Evolutionary conservation across 768 basidiomycete genomes (phyloP), one percentile per base, ranked within the genome.

Genomic region (Naganishia onofrii): DNA sequence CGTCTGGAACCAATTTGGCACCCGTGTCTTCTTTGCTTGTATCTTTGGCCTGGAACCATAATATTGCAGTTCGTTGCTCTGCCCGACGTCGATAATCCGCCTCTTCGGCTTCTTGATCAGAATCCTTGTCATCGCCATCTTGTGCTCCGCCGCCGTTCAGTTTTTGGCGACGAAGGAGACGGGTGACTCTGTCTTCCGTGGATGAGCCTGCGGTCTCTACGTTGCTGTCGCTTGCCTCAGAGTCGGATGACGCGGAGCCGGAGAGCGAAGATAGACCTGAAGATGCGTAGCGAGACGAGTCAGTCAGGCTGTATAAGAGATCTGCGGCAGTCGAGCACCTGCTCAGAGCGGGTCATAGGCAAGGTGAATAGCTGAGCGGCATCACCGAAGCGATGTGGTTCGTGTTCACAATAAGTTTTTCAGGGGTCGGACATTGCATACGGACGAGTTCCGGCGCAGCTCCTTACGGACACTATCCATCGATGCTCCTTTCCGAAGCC

Each of bases 211-310:
- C 32, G 36, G 55, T 34, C 23, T 51, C 48, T 17, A n/a, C n/a
- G 12, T 51, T 51, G 26, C 15, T 34, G 28, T 63, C 46, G 26
- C 26, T 42, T 28, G 71, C 72, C 13, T 76, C 75, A 0, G 68
- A 69, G 23, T 54, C 55, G 51, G 89, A 77, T 0, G 82, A 93
- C 65, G 87, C 93, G 6, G 93, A 95, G 9, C 93, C 95, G 10
- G 94, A 96, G 56, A 97, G 83, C 0, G 95, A 97, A 75, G 80
- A 80, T 19, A 80, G 55, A 38, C 73, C 78, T 68, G 3, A 23
- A 26, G 3, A 55, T n/a, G 31, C 8, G 17, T 23, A n/a, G 46
- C 21, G 19, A 48, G 28, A n/a, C 15, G 21, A 52, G 31, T 29
- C 48, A 28, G 65, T 66, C n/a, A 66, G 65, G 42, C 42, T 42